phyloP scores from a whole-genome alignment of 257 asterid genomes.

The Apocynum venetum region DNA sequence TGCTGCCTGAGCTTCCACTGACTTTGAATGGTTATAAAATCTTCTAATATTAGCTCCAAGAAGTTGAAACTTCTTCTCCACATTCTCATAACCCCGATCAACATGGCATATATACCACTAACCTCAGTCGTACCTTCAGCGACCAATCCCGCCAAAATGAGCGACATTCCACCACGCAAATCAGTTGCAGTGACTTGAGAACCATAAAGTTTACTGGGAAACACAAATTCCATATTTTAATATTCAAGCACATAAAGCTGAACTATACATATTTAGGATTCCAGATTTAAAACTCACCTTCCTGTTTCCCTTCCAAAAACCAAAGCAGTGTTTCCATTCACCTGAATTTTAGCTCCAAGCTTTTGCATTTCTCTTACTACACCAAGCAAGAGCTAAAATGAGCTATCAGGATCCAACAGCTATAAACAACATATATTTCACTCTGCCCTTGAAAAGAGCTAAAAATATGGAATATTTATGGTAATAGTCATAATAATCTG shows the following conservation, averaged over 20 bases:
- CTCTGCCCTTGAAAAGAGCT: background rate
- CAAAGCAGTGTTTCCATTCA: conserved; percentile 25
- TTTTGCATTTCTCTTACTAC: conserved; percentile 39
- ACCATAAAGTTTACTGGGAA: conserved; percentile 29
- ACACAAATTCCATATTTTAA: background rate
- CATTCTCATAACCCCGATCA: conserved; percentile 38
- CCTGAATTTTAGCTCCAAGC: conserved; percentile 33
- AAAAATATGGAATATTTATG: background rate
- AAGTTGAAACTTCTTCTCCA: conserved; percentile 37
- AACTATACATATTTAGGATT: background rate
- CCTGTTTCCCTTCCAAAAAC: conserved; percentile 16
- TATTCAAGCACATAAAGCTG: background rate
- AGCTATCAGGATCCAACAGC: background rate
- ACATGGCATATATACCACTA: conserved; percentile 26
- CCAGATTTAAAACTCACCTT: conserved; percentile 15
- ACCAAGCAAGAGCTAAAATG: background rate
- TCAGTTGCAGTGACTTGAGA: conserved; percentile 32
- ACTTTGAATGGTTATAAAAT: background rate
- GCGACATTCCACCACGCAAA: conserved; percentile 39
- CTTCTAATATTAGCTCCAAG: conserved; percentile 34
- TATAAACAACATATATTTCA: background rate
- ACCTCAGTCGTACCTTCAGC: conserved; percentile 42
- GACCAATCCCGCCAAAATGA: conserved; percentile 42
- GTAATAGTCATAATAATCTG: too few relatives aligned
- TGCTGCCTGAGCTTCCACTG: conserved; percentile 21